Conservation (phyloP, 129 eudicot species). For the Mikania micrantha region DNA sequence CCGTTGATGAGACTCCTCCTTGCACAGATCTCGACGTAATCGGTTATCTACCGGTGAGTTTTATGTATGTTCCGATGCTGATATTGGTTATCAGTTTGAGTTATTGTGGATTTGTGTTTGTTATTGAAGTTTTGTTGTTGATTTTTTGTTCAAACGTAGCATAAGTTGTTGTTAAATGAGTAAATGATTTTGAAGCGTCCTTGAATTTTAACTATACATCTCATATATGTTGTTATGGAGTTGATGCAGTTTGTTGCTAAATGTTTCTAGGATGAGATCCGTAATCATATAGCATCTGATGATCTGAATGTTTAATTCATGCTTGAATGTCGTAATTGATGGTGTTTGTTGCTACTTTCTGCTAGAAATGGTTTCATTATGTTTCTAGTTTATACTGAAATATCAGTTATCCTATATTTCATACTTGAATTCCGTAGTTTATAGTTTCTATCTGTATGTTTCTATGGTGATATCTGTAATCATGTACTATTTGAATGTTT, state of each 20-base stretch:
- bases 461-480: neutral
- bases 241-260: too few species aligned
- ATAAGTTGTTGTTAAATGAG: neutral
- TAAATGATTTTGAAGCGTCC: neutral
- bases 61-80: neutral
- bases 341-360: neutral
- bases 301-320: neutral
- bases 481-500: neutral
- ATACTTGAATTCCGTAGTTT: too few species aligned
- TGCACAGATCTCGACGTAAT: conserved; percentile 48
- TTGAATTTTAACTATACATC: neutral
- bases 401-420: too few species aligned
- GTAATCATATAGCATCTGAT: neutral
- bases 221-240: neutral
- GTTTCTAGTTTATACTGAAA: too few species aligned
- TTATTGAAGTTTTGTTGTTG: neutral
- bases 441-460: too few species aligned
- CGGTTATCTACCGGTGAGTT: conserved; percentile 84
- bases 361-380: neutral
- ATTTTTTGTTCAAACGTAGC: neutral
- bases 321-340: neutral
- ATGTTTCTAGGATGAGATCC: too few species aligned
- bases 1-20: conserved; percentile 87
- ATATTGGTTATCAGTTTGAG: neutral
- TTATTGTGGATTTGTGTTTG: neutral